Evolutionary conservation across 768 basidiomycete genomes (phyloP), one percentile per base, ranked within the genome.

Genomic region (Mycena olivaceomarginata): DNA sequence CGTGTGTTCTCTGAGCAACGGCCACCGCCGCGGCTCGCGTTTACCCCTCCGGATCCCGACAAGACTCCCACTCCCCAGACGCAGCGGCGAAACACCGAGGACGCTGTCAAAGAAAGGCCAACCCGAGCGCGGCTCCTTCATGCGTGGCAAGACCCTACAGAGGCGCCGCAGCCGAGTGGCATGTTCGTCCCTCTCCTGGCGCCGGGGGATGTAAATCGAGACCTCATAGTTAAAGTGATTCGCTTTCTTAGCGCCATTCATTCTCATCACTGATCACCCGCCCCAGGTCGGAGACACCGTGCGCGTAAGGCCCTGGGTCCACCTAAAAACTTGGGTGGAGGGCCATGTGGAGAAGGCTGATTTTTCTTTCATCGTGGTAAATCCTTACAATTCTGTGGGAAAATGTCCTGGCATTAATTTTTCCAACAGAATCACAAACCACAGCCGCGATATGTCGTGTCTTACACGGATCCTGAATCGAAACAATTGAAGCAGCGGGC

Each of bases 261-360:
- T 18, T 25, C 31, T 22, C 12, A 25, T 8, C 48, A 39, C 43
- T 8, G n/a, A 53, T 57, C 7, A 69, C 40, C 8, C 37, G 16
- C 9, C 41, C 40, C 51, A 77, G 76, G 76, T 77, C 31, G 76
- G 76, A 22, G 76, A 73, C 60, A 46, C 18, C 31, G 76, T 77
- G 5, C 67, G 60, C 11, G 18, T 77, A 15, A 68, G 25, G 20
- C 76, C 76, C 5, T 73, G 71, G 66, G n/a, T 16, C 7, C 56
- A 73, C 66, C 70, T 65, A 25, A 65, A 25, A 43, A 68, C 60
- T 9, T 77, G 76, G 76, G 57, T 77, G 12, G 71, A 68, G 20
- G 76, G 76, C 12, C 48, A 67, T 8, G 76, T 77, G 18, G 76
- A 72, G 12, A 73, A 59, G 41, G 62, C 71, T 0, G 76, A 77